Evolutionary conservation across 768 basidiomycete species (phyloP).

Genomic region (Tephrocybe sp.): DNA sequence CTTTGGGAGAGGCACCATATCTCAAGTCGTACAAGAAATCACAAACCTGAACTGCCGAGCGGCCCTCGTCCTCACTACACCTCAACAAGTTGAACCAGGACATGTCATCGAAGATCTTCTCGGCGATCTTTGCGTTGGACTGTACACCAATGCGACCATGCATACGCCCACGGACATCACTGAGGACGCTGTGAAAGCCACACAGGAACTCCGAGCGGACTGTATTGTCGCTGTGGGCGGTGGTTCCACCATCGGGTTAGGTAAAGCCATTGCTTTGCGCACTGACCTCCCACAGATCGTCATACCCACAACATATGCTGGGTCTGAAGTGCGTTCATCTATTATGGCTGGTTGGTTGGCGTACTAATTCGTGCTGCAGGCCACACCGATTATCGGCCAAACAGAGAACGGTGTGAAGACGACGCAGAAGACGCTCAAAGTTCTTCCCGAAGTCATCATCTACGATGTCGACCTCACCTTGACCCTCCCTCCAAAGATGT

Average conservation of each 20-base stretch:
- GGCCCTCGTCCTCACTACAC: slow-evolving; percentile 34
- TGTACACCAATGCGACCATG: slow-evolving; percentile 40
- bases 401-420: slow-evolving; percentile 39
- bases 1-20: slow-evolving; percentile 35
- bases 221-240: slow-evolving; percentile 38
- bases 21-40: slow-evolving; percentile 30
- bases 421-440: slow-evolving; percentile 34
- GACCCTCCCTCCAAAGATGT: slow-evolving; percentile 31
- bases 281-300: slow-evolving; percentile 39
- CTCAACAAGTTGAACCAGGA: slow-evolving; percentile 29
- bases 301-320: slow-evolving; percentile 40
- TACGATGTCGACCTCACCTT: slow-evolving; percentile 41
- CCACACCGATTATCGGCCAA: slow-evolving; percentile 39
- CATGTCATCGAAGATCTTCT: slow-evolving; percentile 19
- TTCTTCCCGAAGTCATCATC: slow-evolving; percentile 39
- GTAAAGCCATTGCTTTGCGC: slow-evolving; percentile 38
- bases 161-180: slow-evolving; percentile 40
- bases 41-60: slow-evolving; percentile 28
- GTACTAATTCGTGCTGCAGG: slow-evolving; percentile 14
- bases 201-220: slow-evolving; percentile 28
- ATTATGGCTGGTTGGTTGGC: not conserved
- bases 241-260: slow-evolving; percentile 37
- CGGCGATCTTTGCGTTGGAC: slow-evolving; percentile 25
- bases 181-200: slow-evolving; percentile 29
- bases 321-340: slow-evolving; percentile 29